A percentile compares a stretch with the other conserved stretches of the same genome.
Conservation (phyloP, 257 asterid species). For the Plantago major region DNA sequence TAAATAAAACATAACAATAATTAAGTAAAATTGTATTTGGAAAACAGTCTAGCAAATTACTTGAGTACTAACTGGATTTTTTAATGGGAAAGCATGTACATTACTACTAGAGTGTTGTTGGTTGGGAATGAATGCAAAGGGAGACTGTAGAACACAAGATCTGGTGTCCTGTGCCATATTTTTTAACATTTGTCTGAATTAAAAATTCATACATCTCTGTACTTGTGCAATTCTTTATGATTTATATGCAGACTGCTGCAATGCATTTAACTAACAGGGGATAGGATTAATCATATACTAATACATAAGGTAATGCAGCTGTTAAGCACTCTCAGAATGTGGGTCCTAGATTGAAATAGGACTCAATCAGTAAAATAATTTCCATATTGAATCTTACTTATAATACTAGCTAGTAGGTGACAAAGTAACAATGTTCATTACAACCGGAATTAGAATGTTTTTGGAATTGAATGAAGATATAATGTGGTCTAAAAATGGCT, state of each 20-base stretch:
- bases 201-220: neutral
- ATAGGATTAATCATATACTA: neutral
- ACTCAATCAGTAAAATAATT: neutral
- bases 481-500: too few species aligned
- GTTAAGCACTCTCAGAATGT: conserved; percentile 6
- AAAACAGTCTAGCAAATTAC: too few species aligned
- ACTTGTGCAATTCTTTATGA: neutral
- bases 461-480: too few species aligned
- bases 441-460: too few species aligned
- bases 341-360: conserved; percentile 6
- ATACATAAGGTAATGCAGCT: conserved; percentile 3
- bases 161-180: neutral
- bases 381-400: neutral
- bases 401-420: neutral
- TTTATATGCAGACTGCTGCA: neutral
- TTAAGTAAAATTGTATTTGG: too few species aligned
- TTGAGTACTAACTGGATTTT: too few species aligned
- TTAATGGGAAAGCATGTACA: too few species aligned
- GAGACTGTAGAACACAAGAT: neutral
- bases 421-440: neutral
- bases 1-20: too few species aligned
- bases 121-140: neutral
- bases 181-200: neutral
- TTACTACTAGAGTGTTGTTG: neutral
- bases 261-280: neutral